Evolutionary conservation across 2,329 filamentous ascomycete genomes (phyloP).

Genomic region (Penicillium hordei): DNA sequence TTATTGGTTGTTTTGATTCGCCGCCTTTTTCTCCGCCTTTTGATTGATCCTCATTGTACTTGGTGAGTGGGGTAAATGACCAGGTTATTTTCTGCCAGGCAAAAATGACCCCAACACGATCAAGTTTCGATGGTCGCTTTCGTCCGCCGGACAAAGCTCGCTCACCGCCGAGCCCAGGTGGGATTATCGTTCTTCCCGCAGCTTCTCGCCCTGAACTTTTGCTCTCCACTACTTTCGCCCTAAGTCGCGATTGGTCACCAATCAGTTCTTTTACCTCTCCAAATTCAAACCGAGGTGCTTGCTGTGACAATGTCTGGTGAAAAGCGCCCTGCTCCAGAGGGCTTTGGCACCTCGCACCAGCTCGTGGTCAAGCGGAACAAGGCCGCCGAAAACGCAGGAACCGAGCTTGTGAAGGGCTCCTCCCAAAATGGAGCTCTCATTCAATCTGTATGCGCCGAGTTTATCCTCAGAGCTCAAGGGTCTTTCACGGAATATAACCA

Average conservation of each 20-base stretch:
- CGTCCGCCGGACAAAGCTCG: slow-evolving; percentile 7
- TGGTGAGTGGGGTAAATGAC: neutral
- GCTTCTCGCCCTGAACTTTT: slow-evolving; percentile 19
- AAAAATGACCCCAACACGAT: neutral
- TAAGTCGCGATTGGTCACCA: slow-evolving; percentile 5
- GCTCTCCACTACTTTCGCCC: slow-evolving; percentile 10
- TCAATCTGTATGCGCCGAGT: slow-evolving; percentile 58
- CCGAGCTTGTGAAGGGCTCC: slow-evolving; percentile 58
- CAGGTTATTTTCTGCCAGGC: neutral
- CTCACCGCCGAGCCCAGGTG: slow-evolving; percentile 22
- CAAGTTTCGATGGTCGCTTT: neutral
- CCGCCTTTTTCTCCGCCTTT: neutral
- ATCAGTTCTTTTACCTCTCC: slow-evolving; percentile 3
- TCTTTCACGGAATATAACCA: neutral
- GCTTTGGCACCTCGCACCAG: slow-evolving; percentile 71
- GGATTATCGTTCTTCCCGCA: slow-evolving; percentile 29
- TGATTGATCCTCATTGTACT: neutral
- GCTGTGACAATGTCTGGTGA: slow-evolving; percentile 71
- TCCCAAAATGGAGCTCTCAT: slow-evolving; percentile 63
- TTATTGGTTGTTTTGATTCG: neutral
- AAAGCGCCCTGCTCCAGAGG: slow-evolving; percentile 85
- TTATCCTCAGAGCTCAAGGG: neutral
- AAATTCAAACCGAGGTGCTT: neutral
- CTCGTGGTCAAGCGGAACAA: slow-evolving; percentile 89
- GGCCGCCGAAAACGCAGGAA: slow-evolving; percentile 55